phyloP scores from a whole-genome alignment of 2,329 filamentous ascomycete species.

The Aspergillus alliaceus region DNA sequence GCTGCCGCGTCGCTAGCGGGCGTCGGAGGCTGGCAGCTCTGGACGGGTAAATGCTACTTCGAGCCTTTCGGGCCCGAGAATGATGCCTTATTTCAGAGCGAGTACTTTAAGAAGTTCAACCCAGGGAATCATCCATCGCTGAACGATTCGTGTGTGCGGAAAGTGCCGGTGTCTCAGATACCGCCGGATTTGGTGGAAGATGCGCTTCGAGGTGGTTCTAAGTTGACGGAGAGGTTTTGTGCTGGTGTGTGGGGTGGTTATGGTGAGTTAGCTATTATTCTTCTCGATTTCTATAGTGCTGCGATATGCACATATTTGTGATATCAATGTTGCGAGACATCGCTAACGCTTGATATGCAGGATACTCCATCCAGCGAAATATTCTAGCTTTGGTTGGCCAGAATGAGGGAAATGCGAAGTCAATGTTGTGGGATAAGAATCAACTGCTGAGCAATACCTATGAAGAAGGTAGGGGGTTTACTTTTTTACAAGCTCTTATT shows the following conservation, averaged over 20 bases:
- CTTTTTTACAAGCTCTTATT: no score
- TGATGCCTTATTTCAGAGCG: background rate
- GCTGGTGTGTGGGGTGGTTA: slow-evolving; percentile 1
- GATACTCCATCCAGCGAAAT: background rate
- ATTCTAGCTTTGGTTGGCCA: background rate
- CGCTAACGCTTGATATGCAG: no score
- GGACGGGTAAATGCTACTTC: background rate
- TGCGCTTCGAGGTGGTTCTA: background rate
- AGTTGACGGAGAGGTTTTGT: background rate
- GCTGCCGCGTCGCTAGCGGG: no score
- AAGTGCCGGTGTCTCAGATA: background rate
- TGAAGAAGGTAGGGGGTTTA: background rate
- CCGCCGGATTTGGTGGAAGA: background rate
- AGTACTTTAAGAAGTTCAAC: background rate
- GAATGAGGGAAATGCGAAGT: background rate
- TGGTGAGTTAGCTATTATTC: no score
- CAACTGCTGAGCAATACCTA: background rate
- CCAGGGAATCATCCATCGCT: background rate
- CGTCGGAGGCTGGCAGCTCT: background rate
- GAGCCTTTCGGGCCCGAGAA: slow-evolving; percentile 1
- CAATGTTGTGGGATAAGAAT: background rate
- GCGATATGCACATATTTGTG: no score
- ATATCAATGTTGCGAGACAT: no score
- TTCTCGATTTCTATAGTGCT: no score
- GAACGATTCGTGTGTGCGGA: background rate